phyloP scores from a whole-genome alignment of 108 stramenopile genomes.

The Skeletonema grethae region DNA sequence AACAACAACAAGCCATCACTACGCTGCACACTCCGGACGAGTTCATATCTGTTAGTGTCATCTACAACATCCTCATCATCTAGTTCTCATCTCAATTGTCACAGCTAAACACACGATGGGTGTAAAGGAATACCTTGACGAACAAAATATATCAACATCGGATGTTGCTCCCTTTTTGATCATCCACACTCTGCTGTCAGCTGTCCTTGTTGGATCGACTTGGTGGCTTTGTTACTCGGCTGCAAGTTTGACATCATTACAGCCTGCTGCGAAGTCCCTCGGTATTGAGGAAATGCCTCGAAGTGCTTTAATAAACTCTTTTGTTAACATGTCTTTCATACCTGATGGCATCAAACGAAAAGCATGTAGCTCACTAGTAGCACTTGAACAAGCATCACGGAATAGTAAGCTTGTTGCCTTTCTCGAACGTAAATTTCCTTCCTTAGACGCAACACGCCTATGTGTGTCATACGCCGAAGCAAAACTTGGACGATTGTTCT shows the following conservation, averaged over 20 bases:
- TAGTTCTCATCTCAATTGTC: too few species aligned
- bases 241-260: neutral
- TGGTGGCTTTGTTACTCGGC: constrained; percentile 37
- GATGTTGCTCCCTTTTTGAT: constrained; percentile 33
- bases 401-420: constrained; percentile 36
- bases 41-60: too few species aligned
- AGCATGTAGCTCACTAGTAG: neutral
- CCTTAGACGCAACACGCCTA: constrained; percentile 39
- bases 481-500: constrained; percentile 43
- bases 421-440: constrained; percentile 35
- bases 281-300: constrained; percentile 14
- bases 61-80: too few species aligned
- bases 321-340: constrained; percentile 21
- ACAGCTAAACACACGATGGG: constrained; percentile 3
- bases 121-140: constrained; percentile 27
- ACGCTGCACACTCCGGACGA: too few species aligned
- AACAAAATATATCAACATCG: constrained; percentile 17
- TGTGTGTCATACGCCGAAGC: constrained; percentile 49
- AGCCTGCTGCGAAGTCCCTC: constrained; percentile 12
- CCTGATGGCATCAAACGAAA: constrained; percentile 29
- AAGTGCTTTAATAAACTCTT: constrained; percentile 18
- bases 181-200: constrained; percentile 28
- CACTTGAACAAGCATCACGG: constrained; percentile 25
- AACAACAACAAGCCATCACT: too few species aligned
- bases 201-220: constrained; percentile 37